Percentiles rank a stretch among this genome's conserved stretches.
Evolutionary conservation across 2,329 filamentous ascomycete species (phyloP).

Genomic region (Colletotrichum coccodes): DNA sequence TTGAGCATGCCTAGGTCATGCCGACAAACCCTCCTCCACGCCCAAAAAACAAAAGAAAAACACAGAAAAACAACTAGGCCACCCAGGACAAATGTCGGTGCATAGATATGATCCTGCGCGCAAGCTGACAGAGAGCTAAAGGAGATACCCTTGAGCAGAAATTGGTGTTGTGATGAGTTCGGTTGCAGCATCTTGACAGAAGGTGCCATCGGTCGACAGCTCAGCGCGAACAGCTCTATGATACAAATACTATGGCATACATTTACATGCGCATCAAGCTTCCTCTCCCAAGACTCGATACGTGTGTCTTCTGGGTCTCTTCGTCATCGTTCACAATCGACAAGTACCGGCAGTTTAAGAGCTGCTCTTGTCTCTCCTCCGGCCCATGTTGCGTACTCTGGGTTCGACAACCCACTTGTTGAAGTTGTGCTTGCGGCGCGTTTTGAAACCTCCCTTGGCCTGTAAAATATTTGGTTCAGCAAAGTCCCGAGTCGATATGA

Average conservation of each 20-base stretch:
- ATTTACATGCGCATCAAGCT: constrained; percentile 15
- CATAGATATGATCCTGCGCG: not conserved
- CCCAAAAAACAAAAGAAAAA: too few species aligned
- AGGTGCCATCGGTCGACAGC: not conserved
- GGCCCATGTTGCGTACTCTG: constrained; percentile 89
- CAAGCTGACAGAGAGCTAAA: not conserved
- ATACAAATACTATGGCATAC: constrained; percentile 30
- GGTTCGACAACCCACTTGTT: constrained; percentile 92
- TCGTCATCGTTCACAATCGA: not conserved
- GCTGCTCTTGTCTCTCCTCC: constrained; percentile 73
- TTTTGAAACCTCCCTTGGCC: constrained; percentile 92
- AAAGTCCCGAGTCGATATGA: not conserved
- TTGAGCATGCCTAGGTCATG: too few species aligned
- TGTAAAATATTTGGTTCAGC: constrained; percentile 46
- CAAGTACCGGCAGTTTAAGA: not conserved
- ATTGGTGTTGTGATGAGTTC: not conserved
- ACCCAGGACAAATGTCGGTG: not conserved
- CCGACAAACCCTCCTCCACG: too few species aligned
- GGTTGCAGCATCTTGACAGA: constrained; percentile 5
- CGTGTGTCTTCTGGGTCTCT: not conserved
- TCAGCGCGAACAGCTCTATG: constrained; percentile 16
- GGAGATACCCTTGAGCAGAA: not conserved
- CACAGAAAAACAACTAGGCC: not conserved
- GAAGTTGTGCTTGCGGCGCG: constrained; percentile 84
- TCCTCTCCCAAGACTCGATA: not conserved